Evolutionary conservation across 1,139 yeast species (phyloP), one percentile per base, ranked within the genome.

Genomic region (Hansenula lynferdii): DNA sequence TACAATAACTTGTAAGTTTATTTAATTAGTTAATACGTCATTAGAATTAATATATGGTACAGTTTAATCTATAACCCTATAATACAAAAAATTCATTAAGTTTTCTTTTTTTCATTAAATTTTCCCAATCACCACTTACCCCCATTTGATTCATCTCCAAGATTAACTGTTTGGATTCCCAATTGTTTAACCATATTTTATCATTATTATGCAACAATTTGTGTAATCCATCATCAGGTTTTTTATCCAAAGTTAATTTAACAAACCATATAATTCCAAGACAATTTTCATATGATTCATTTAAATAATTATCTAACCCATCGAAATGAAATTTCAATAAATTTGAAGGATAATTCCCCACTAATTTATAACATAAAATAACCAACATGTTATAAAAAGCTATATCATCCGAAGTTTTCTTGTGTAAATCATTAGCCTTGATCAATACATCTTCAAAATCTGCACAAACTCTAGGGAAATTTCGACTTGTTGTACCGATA

Each of bases 381-480:
- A 36, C 8, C 21, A 36, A 22, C 12, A 14, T 3, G 12, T 36
- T 21, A 25, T 36, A 23, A 19, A 36, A 27, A 8, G 15, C 28
- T 7, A 14, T 7, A 14, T 36, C 39, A 16, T 20, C 4, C 3
- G 10, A 2, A 1, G n/a, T 10, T 18, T 20, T 29, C 1, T 11
- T 3, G 14, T 7, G 20, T 7, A 26, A 5, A 15, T 17, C 19
- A 15, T 27, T 28, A 3, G 23, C n/a, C 10, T 29, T 28, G 1
- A 31, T 19, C 9, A 37, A 19, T 2, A 37, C n/a, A 25, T 53
- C 56, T 34, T 51, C 53, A 39, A 43, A 52, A 24, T 53, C 57
- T 11, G 49, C 45, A 31, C 47, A 44, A 8, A 53, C 43, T 25
- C 44, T 45, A 28, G 56, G 50, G 38, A 47, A 53, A 31, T 53